Conservation (phyloP, 305 asterid genomes). For the Rubia peregrina region DNA sequence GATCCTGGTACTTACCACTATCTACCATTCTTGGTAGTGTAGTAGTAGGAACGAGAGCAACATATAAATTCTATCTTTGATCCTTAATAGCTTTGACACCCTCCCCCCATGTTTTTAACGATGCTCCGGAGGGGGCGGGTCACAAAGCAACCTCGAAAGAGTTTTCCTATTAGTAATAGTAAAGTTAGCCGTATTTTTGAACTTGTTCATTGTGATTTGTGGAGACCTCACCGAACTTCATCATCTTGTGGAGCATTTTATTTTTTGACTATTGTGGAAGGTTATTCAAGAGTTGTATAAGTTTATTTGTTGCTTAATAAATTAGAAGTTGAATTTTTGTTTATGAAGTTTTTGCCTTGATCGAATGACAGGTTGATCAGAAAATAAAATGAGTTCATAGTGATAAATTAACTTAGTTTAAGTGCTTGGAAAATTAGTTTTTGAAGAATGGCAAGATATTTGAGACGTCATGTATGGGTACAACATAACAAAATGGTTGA, state of each 20-base stretch:
- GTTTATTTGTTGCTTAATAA: neutral
- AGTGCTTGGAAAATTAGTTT: conserved; percentile 1
- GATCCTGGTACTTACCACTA: no score
- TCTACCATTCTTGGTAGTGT: no score
- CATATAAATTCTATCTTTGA: no score
- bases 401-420: conserved; percentile 2
- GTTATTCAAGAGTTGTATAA: conserved; percentile 8
- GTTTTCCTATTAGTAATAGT: conserved; percentile 5
- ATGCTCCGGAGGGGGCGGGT: no score
- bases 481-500: neutral
- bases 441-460: conserved; percentile 5
- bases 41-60: no score
- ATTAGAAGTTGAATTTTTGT: neutral
- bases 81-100: no score
- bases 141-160: conserved; percentile 6
- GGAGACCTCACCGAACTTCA: no score
- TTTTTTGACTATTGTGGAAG: conserved; percentile 14
- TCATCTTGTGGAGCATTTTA: no score
- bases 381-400: conserved; percentile 3
- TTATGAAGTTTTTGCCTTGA: neutral
- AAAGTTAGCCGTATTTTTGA: neutral
- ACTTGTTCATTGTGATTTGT: neutral
- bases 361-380: neutral
- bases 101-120: no score
- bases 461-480: conserved; percentile 7